These are phyloP conservation scores for Kazachstania martiniae DNA, from an alignment of 805 yeast genomes.

Conservation along the genomic window DNA sequence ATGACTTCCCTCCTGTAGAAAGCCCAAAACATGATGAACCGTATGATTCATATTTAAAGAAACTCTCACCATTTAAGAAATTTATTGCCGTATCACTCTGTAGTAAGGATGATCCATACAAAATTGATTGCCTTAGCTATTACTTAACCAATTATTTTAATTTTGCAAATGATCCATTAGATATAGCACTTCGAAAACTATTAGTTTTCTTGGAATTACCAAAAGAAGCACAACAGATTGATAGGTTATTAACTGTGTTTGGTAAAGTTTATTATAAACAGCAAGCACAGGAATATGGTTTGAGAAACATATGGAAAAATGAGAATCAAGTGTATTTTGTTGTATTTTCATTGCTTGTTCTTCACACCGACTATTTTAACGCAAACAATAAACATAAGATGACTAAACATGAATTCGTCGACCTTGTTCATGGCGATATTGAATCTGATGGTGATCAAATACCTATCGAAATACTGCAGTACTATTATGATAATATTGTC, in stretches of 20 bases:
- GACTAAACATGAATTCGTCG: conserved; percentile 51
- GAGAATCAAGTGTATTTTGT: conserved; percentile 50
- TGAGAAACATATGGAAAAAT: conserved; percentile 23
- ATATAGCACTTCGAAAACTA: conserved; percentile 51
- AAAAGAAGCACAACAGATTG: conserved; percentile 67
- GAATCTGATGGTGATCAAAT: conserved; percentile 20
- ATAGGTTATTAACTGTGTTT: conserved; percentile 50
- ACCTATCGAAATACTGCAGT: conserved; percentile 38
- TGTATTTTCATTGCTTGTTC: conserved; percentile 53
- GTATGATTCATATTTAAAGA: conserved; percentile 19
- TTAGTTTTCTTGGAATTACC: conserved; percentile 52
- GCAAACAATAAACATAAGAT: conserved; percentile 56
- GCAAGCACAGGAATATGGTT: conserved; percentile 7
- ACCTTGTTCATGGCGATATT: conserved; percentile 31
- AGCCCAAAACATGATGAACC: conserved; percentile 21
- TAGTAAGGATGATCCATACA: conserved; percentile 18
- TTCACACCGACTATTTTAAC: conserved; percentile 69
- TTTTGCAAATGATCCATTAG: conserved; percentile 48
- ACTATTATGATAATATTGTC: conserved; percentile 58
- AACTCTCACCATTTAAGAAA: conserved; percentile 24
- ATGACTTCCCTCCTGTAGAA: conserved; percentile 22
- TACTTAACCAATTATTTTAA: conserved; percentile 32
- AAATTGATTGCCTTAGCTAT: conserved; percentile 17
- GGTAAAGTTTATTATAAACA: conserved; percentile 39
- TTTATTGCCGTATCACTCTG: conserved; percentile 26